Conservation (phyloP, 768 basidiomycete genomes). For the Hericium alpestre region DNA sequence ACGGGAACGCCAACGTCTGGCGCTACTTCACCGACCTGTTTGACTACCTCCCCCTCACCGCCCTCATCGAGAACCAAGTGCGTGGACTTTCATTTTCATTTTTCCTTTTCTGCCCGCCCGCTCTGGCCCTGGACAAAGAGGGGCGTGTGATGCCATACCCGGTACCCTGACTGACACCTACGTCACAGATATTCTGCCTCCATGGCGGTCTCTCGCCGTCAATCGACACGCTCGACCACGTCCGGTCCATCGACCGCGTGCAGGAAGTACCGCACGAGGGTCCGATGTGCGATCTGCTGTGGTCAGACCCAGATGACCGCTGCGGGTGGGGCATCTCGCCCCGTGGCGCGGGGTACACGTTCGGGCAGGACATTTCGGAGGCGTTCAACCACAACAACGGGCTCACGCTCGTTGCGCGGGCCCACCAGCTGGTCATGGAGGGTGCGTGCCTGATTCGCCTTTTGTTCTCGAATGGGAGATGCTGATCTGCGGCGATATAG, state of each 20-base stretch:
- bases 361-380: slow-evolving; percentile 98
- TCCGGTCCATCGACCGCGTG: slow-evolving; percentile 95
- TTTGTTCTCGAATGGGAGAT: not conserved
- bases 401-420: slow-evolving; percentile 86
- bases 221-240: slow-evolving; percentile 98
- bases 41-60: slow-evolving; percentile 94
- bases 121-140: not conserved
- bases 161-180: slow-evolving; percentile 3
- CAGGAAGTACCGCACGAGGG: slow-evolving; percentile 99
- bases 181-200: slow-evolving; percentile 86
- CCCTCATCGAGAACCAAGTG: slow-evolving; percentile 98
- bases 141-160: not conserved
- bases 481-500: slow-evolving; percentile 24
- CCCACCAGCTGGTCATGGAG: slow-evolving; percentile 95
- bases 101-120: not conserved
- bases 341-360: slow-evolving; percentile 96
- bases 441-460: slow-evolving; percentile 37
- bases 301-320: slow-evolving; percentile 99
- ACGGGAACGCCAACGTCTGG: slow-evolving; percentile 99
- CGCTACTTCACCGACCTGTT: slow-evolving; percentile 98
- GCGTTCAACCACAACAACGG: slow-evolving; percentile 99
- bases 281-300: slow-evolving; percentile 98
- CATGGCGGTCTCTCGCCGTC: slow-evolving; percentile 97
- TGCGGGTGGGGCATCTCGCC: slow-evolving; percentile 99
- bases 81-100: slow-evolving; percentile 26